phyloP scores from a whole-genome alignment of 179 eudicot species.

The Beta macrorhiza region DNA sequence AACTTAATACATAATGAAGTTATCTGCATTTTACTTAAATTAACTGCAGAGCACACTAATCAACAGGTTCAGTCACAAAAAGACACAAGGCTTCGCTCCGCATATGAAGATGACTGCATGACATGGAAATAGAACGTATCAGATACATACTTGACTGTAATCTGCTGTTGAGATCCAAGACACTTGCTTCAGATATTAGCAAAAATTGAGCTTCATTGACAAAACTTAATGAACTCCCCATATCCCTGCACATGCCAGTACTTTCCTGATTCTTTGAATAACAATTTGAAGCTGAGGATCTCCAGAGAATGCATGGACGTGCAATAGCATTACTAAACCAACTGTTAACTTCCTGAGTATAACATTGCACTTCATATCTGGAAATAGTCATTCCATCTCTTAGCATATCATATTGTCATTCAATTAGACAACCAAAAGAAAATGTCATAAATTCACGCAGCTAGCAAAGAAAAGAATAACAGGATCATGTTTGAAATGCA shows the following conservation, averaged over 20 bases:
- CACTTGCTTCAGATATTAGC: slow-evolving; percentile 81
- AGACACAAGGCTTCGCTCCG: neutral
- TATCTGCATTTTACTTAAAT: neutral
- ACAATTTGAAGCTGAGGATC: slow-evolving; percentile 43
- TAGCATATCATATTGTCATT: slow-evolving; percentile 6
- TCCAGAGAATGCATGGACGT: slow-evolving; percentile 74
- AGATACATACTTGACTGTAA: slow-evolving; percentile 62
- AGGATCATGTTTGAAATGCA: neutral
- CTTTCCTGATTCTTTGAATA: slow-evolving; percentile 30
- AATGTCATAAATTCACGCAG: neutral
- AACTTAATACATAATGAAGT: neutral
- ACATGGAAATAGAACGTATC: slow-evolving; percentile 11
- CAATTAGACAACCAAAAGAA: neutral
- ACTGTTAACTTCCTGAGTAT: slow-evolving; percentile 51
- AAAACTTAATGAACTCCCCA: slow-evolving; percentile 59
- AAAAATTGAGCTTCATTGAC: slow-evolving; percentile 93
- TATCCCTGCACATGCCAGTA: slow-evolving; percentile 57
- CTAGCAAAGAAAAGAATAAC: neutral
- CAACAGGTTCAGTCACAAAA: neutral
- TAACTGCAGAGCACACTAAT: neutral
- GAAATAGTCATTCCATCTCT: slow-evolving; percentile 14
- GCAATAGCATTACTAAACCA: slow-evolving; percentile 90
- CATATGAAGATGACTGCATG: neutral
- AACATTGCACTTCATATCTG: slow-evolving; percentile 72
- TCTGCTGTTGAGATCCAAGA: slow-evolving; percentile 72